Conservation (phyloP, 768 basidiomycete species). For the Multifurca ochricompacta region DNA sequence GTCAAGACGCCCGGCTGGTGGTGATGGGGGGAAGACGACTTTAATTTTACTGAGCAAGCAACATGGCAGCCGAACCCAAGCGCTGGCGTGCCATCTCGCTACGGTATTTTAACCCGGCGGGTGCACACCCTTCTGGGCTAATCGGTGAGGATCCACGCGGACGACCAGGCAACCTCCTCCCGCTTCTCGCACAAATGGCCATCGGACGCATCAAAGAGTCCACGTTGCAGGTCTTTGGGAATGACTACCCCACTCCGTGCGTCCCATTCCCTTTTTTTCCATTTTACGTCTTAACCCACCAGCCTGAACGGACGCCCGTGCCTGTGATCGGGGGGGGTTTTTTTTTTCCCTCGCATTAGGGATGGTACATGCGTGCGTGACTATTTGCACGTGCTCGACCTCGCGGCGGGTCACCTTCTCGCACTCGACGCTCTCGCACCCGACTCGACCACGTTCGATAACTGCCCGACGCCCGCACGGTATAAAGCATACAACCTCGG, state of each 20-base stretch:
- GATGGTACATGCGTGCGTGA: conserved; percentile 99
- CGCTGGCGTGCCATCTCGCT: conserved; percentile 80
- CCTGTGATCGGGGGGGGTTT: not conserved
- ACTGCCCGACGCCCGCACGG: conserved; percentile 44
- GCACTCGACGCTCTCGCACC: conserved; percentile 76
- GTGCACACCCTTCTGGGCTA: conserved; percentile 91
- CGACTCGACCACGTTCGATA: conserved; percentile 53
- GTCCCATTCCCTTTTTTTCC: conserved; percentile 8
- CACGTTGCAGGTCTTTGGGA: conserved; percentile 73
- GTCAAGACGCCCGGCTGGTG: no score
- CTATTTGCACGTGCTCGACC: conserved; percentile 87
- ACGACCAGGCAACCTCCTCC: conserved; percentile 89
- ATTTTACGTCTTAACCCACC: not conserved
- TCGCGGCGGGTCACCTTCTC: conserved; percentile 89
- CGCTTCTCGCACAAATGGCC: conserved; percentile 91
- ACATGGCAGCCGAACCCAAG: conserved; percentile 54
- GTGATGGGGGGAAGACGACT: no score
- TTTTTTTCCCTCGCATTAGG: conserved; percentile 32
- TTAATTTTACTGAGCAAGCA: not conserved
- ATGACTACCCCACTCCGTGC: conserved; percentile 92
- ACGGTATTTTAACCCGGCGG: conserved; percentile 98
- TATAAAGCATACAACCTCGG: conserved; percentile 98
- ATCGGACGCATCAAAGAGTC: conserved; percentile 72
- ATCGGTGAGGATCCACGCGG: conserved; percentile 98
- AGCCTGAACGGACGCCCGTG: no score